Base-by-base conservation (phyloP, 2,329 filamentous ascomycete species). In the Colletotrichum acutatum region DNA sequence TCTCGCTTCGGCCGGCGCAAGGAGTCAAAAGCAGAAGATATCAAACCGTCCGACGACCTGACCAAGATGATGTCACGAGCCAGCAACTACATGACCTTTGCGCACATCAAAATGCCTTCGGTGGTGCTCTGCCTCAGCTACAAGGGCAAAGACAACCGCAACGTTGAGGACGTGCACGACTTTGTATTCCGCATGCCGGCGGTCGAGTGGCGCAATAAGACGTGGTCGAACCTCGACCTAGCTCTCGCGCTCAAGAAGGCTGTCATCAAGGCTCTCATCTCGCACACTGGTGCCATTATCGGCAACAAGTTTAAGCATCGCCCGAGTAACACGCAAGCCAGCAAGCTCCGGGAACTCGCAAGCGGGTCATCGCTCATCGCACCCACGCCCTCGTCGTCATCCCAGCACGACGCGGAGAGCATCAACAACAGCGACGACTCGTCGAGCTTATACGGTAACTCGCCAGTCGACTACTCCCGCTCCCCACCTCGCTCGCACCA, bases 141-240 rank as follows among this genome's bases (percentile, higher is more conserved):
- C 88, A 98, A 98, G 82, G 97, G 97, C 79, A 97, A 95, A 81
- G 95, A 95, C 57, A 94, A 97, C 76, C 94, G 95, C 80, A 99
- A 98, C 78, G 89, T 99, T 70, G 95, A 98, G 84, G 97, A 99
- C 82, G 93, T 99, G 19, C 96, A 99, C 83, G 93, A 98, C 80
- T 97, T 99, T 77, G 97, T 99, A 61, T 99, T 99, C 89, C 92
- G 95, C 42, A 90, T 99, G 84, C 97, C 97, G 4, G 93, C 94
- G 2, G 92, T 99, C 59, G 97, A 99, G 81, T 98, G 98, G 85
- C 91, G 95, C 75, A 99, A 99, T 87, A 99, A 99, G 86, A 98
- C 95, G 9, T 99, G 97, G 97, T 98, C 95, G 7, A 99, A 98
- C 81, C 89, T 99, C 7, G 97, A 99, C 79, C 90, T 99, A 11